A percentile compares a stretch with the other conserved stretches of the same genome.
Evolutionary conservation across 129 eudicot genomes (phyloP).

Genomic region (Lactuca sativa): DNA sequence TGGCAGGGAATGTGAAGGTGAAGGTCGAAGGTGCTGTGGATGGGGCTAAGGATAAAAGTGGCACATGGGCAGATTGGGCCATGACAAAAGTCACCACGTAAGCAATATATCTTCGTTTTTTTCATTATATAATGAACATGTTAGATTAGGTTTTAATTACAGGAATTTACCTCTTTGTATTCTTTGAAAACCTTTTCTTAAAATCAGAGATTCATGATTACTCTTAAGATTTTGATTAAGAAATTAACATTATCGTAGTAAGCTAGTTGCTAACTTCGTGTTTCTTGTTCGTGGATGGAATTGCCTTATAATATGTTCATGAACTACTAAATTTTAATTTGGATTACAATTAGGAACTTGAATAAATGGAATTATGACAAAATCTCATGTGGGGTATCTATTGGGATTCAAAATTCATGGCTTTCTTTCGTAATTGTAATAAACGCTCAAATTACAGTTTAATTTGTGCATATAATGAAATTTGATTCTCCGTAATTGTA

Average conservation of each 20-base stretch:
- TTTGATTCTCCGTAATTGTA: too few species aligned
- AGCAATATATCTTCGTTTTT: constrained; percentile 1
- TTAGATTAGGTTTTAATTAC: neutral
- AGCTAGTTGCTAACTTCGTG: neutral
- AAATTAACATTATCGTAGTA: neutral
- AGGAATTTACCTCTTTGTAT: neutral
- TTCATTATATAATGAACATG: neutral
- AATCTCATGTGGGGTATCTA: too few species aligned
- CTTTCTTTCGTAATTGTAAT: neutral
- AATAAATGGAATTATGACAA: too few species aligned
- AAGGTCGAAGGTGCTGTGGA: constrained; percentile 28
- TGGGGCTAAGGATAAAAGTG: constrained; percentile 32
- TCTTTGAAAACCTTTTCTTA: neutral
- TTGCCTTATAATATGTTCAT: neutral
- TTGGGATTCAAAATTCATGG: neutral
- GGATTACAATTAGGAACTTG: too few species aligned
- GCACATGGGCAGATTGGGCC: constrained; percentile 49
- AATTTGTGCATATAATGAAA: neutral
- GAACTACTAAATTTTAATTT: neutral
- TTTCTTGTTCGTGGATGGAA: too few species aligned
- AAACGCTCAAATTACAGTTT: neutral
- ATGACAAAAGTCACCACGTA: constrained; percentile 39
- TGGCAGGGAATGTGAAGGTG: constrained; percentile 27
- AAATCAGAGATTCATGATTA: neutral
- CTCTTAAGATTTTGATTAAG: neutral